Conservation (phyloP, 139 green algal species). For the Desmodesmus armatus region DNA sequence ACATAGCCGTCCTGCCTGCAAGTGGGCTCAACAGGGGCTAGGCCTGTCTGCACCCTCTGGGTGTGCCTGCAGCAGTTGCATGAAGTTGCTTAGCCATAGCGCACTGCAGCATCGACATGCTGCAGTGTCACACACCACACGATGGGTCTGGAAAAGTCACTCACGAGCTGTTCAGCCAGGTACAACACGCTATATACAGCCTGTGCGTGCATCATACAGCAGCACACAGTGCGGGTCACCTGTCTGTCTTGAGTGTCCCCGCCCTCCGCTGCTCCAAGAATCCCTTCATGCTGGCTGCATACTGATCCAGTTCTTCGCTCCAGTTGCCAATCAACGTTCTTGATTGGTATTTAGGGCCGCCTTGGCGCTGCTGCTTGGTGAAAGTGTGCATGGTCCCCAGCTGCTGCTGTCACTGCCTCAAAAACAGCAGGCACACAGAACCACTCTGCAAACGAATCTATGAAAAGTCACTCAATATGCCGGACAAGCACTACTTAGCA, state of each 20-base stretch:
- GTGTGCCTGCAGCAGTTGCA: constrained; percentile 53
- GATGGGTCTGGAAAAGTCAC: no score
- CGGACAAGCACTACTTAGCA: no score
- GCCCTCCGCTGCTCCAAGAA: constrained; percentile 56
- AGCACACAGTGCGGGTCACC: constrained; percentile 42
- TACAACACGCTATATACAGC: neutral
- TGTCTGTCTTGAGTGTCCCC: constrained; percentile 59
- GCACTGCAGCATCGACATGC: neutral
- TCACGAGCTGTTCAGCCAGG: no score
- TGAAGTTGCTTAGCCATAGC: neutral
- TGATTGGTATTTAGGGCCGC: constrained; percentile 46
- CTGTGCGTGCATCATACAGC: neutral
- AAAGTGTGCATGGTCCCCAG: constrained; percentile 41
- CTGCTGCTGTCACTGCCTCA: neutral
- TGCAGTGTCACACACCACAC: no score
- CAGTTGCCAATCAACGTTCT: constrained; percentile 72
- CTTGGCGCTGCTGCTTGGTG: constrained; percentile 65
- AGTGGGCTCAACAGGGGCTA: constrained; percentile 63
- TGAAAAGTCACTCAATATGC: no score
- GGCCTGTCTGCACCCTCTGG: constrained; percentile 53
- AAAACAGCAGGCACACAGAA: no score
- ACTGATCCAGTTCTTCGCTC: constrained; percentile 72
- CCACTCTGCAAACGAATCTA: no score
- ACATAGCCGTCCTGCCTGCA: constrained; percentile 64
- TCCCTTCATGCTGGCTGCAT: constrained; percentile 63